These are phyloP conservation scores for Cytidiella melzeri DNA, from an alignment of 768 basidiomycete genomes.

Conservation along the genomic window DNA sequence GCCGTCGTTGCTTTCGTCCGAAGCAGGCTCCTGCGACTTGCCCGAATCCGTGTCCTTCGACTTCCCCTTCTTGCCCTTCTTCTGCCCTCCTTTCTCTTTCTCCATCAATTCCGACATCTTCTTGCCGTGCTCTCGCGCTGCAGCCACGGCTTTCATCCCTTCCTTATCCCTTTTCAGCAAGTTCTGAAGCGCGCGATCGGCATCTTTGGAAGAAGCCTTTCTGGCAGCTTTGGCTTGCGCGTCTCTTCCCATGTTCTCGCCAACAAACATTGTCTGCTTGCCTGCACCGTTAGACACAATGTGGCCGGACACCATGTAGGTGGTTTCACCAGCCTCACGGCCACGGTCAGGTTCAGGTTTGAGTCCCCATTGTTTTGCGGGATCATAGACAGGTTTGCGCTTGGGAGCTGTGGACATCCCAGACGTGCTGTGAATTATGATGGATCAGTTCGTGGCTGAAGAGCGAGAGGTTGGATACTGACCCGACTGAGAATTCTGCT, in stretches of 20 bases:
- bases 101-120: slow-evolving; percentile 20
- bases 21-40: background rate
- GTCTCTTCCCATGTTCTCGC: slow-evolving; percentile 74
- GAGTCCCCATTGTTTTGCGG: slow-evolving; percentile 70
- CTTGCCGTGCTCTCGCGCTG: slow-evolving; percentile 44
- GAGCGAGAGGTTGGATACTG: slow-evolving; percentile 19
- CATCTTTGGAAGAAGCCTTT: slow-evolving; percentile 46
- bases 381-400: slow-evolving; percentile 57
- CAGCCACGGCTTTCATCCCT: slow-evolving; percentile 59
- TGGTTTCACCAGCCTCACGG: slow-evolving; percentile 34
- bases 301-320: slow-evolving; percentile 81
- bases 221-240: slow-evolving; percentile 74
- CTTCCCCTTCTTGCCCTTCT: slow-evolving; percentile 14
- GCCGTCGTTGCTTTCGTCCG: background rate
- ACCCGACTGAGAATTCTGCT: slow-evolving; percentile 86
- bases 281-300: slow-evolving; percentile 46
- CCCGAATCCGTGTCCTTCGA: slow-evolving; percentile 15
- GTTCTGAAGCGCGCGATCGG: slow-evolving; percentile 54
- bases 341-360: slow-evolving; percentile 41
- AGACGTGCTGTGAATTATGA: slow-evolving; percentile 47
- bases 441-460: background rate
- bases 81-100: slow-evolving; percentile 15
- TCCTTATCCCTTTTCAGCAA: slow-evolving; percentile 61
- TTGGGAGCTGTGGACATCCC: slow-evolving; percentile 53
- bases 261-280: slow-evolving; percentile 39